Evolutionary conservation across 768 basidiomycete genomes (phyloP).

Genomic region (Suillus plorans): DNA sequence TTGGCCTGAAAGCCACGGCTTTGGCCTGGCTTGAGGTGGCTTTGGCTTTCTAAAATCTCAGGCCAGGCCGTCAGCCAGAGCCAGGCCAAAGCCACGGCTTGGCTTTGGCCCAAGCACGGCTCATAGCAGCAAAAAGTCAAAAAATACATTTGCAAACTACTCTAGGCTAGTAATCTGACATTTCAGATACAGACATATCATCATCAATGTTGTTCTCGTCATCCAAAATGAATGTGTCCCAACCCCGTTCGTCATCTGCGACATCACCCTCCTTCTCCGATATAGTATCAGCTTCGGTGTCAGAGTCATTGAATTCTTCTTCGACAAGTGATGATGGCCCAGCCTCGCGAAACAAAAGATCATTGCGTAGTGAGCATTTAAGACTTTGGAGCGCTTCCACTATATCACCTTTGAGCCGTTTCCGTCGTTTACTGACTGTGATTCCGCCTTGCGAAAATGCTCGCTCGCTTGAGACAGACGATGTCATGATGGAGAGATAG

Average conservation of each 20-base stretch:
- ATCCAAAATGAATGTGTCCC: background rate
- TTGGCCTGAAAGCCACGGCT: background rate
- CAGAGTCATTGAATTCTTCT: background rate
- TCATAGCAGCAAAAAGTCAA: background rate
- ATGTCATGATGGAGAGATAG: background rate
- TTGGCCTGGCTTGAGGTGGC: background rate
- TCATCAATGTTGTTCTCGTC: background rate
- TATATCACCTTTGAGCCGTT: background rate
- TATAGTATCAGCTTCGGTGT: background rate
- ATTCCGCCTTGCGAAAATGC: background rate
- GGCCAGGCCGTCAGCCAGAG: background rate
- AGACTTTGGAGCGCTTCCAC: background rate
- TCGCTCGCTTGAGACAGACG: background rate
- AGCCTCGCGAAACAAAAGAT: background rate
- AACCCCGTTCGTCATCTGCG: background rate
- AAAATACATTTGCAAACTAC: background rate
- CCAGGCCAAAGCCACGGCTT: background rate
- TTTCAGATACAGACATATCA: background rate
- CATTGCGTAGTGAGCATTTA: background rate
- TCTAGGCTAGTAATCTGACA: background rate
- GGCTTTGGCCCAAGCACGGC: background rate
- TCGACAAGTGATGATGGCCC: background rate
- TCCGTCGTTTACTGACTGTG: background rate
- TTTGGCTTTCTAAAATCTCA: background rate
- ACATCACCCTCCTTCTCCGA: background rate